Base-by-base conservation (phyloP, 345 rosid genomes). In the Lepidium aucheri region DNA sequence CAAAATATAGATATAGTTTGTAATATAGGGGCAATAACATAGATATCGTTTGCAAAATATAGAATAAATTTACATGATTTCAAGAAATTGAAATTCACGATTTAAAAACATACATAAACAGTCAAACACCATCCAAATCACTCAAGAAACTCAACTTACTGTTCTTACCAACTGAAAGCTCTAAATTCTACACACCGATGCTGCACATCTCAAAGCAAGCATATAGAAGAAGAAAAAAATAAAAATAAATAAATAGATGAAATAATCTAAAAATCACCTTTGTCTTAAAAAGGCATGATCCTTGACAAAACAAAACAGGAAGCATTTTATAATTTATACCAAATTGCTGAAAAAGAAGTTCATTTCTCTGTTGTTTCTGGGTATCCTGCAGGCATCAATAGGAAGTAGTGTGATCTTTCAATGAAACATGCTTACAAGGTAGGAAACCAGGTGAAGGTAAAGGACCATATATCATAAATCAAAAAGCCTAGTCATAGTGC, bases 311-410 rank as follows among this genome's bases (percentile, higher is more conserved):
- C 75, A 87, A 74, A 52, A 66, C 80, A 69, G 82, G 89, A 53
- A 80, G 76, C 14, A 70, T 77, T 60, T 80, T 89, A 72, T 89
- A 92, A 60, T 85, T 92, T 68, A 92, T 75, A 44, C 85, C 85
- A 74, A 89, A 91, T 35, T 74, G 75, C 74, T 77, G 92, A 76
- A 74, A 84, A 38, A 92, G 95, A 56, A 92, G 79, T 73, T 92
- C 98, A 75, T 92, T 84, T 75, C 72, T 84, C 68, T 84, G 88
- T 72, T 87, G 88, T 89, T 90, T 90, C 52, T 79, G 80, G 47
- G 90, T 70, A 46, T 75, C 85, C 96, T 92, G 81, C 71, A 79
- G 26, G 45, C 44, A 63, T 9, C 28, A 34, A 66, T 9, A 53
- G 34, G 44, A 53, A 8, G 16, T 1, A 44, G 38, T 13, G 17